Evolutionary conservation across 331 rosid genomes (phyloP), one percentile per base, ranked within the genome.

Genomic region (Telfairia occidentalis): DNA sequence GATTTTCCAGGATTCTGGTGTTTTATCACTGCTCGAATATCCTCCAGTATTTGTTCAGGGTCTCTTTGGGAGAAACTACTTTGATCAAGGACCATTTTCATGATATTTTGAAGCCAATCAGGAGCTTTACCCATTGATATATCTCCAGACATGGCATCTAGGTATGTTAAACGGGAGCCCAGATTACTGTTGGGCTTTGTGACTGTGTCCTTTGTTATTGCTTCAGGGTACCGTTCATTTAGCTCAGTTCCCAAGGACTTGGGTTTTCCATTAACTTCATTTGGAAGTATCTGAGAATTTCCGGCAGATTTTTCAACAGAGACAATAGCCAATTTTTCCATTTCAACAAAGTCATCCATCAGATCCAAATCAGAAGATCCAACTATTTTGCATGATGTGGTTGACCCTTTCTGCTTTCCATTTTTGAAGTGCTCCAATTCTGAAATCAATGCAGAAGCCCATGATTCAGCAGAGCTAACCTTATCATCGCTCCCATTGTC

Each of bases 331-430:
- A 92, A 76, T 76, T 89, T 92, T 83, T 92, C 98, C 97, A 90
- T 92, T 83, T 92, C 98, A 81, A 83, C 86, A 73, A 92, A 92
- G 78, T 92, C 98, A 76, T 90, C 96, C 97, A 90, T 89, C 80
- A 92, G 91, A 73, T 83, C 88, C 49, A 92, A 82, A 74, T 89
- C 98, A 11, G 86, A 82, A 57, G 82, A 80, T 75, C 88, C 89
- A 37, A 86, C 85, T 60, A 75, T 80, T 82, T 57, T 85, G 79
- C 83, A 80, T 18, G 85, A 32, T 16, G 64, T 50, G 9, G 65
- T 37, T 12, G 83, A 77, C 19, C 76, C 85, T 76, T 83, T 87
- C 60, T 75, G 88, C 80, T 85, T 89, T 74, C 81, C 88, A 79
- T 81, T 80, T 80, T 80, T 86, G 53, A 87, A 85, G 58, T 85